Conservation (phyloP, 2,329 filamentous ascomycete genomes). For the Diaporthe australafricana region DNA sequence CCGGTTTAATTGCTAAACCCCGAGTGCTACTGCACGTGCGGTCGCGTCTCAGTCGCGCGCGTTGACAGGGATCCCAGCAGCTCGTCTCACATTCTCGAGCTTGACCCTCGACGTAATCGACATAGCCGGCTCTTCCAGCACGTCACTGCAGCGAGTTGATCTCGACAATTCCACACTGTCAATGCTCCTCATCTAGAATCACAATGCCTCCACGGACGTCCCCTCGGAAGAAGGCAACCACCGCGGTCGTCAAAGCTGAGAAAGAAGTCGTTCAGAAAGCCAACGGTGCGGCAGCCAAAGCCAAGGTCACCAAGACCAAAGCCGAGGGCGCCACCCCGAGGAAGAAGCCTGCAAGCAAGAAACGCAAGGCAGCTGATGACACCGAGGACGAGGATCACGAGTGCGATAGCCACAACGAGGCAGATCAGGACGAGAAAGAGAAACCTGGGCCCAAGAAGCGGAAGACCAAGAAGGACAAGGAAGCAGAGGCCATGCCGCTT, state of each 20-base stretch:
- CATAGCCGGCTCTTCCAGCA: too few relatives aligned
- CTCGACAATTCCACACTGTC: background rate
- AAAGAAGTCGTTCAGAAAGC: slow-evolving; percentile 38
- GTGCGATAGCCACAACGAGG: slow-evolving; percentile 40
- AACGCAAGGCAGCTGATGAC: slow-evolving; percentile 41
- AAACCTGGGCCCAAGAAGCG: slow-evolving; percentile 55
- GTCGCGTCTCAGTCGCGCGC: slow-evolving; percentile 23
- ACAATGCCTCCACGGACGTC: slow-evolving; percentile 36
- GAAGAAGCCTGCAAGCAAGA: slow-evolving; percentile 40
- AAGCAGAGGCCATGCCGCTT: slow-evolving; percentile 68
- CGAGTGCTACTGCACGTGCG: background rate
- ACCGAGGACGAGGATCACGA: slow-evolving; percentile 41
- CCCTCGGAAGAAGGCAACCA: slow-evolving; percentile 37
- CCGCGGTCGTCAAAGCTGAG: slow-evolving; percentile 40
- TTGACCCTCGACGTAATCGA: slow-evolving; percentile 11
- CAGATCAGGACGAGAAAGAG: slow-evolving; percentile 39
- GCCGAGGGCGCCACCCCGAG: slow-evolving; percentile 23
- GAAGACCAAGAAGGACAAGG: slow-evolving; percentile 52
- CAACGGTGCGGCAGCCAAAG: slow-evolving; percentile 37
- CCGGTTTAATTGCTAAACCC: background rate
- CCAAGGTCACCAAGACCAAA: slow-evolving; percentile 44
- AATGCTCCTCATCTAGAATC: background rate
- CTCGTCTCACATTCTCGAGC: slow-evolving; percentile 13
- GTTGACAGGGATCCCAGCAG: slow-evolving; percentile 19
- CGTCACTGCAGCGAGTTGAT: background rate